Evolutionary conservation across 148 eudicot species (phyloP).

Genomic region (Arbutus unedo): DNA sequence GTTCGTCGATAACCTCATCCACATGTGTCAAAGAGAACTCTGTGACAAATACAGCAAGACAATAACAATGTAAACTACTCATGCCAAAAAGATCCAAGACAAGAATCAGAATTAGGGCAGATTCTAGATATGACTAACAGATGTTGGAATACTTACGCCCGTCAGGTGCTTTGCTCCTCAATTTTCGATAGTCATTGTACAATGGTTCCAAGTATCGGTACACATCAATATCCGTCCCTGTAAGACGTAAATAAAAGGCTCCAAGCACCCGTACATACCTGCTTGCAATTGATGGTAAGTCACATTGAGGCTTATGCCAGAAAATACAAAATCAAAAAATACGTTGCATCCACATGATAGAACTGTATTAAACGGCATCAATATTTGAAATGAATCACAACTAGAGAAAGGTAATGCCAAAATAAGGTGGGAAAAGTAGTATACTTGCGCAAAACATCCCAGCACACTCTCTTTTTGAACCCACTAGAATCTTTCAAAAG

Average conservation of each 20-base stretch:
- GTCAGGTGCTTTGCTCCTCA: slow-evolving; percentile 63
- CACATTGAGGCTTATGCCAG: not conserved
- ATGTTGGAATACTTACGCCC: slow-evolving; percentile 49
- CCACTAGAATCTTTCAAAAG: not conserved
- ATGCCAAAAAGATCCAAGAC: not conserved
- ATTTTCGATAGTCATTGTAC: slow-evolving; percentile 87
- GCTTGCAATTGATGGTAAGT: not conserved
- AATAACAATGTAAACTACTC: not conserved
- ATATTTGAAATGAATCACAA: not conserved
- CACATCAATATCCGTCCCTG: slow-evolving; percentile 86
- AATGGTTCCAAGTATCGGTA: slow-evolving; percentile 88
- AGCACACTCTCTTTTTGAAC: not conserved
- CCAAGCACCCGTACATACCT: slow-evolving; percentile 95
- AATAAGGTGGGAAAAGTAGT: not conserved
- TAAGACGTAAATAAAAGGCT: slow-evolving; percentile 87
- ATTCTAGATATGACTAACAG: not conserved
- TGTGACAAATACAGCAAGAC: slow-evolving; percentile 21
- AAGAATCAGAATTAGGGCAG: not conserved
- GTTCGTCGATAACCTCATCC: slow-evolving; percentile 91
- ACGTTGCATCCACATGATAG: slow-evolving; percentile 2
- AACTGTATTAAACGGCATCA: not conserved
- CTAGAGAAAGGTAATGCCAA: not conserved
- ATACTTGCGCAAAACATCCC: not conserved
- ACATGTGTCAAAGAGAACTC: slow-evolving; percentile 76
- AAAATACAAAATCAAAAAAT: not conserved